These are phyloP conservation scores for Centaurea solstitialis DNA, from an alignment of 129 eudicot species.

Conservation along the genomic window DNA sequence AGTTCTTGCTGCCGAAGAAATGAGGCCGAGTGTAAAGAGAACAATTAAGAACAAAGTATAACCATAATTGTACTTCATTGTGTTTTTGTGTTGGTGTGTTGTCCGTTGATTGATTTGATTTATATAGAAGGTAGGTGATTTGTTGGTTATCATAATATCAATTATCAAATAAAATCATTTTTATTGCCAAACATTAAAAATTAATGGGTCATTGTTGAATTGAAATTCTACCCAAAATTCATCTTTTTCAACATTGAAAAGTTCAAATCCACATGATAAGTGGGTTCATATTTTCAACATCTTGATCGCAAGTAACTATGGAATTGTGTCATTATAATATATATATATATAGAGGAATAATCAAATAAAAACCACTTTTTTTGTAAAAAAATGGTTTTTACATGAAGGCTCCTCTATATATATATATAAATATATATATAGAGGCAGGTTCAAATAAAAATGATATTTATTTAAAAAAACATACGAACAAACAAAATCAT, in stretches of 20 bases:
- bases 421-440: too few species aligned
- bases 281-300: too few species aligned
- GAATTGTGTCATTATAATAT: too few species aligned
- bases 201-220: background rate
- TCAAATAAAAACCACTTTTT: too few species aligned
- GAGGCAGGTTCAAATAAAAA: too few species aligned
- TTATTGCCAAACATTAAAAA: background rate
- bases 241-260: background rate
- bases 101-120: background rate
- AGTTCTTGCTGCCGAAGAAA: conserved; percentile 3
- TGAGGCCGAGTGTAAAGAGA: background rate
- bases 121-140: background rate
- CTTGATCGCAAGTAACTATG: too few species aligned
- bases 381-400: too few species aligned
- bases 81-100: background rate
- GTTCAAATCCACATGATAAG: too few species aligned
- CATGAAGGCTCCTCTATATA: too few species aligned
- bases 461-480: too few species aligned
- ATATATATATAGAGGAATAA: too few species aligned
- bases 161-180: background rate
- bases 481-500: too few species aligned
- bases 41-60: background rate
- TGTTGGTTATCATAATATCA: background rate
- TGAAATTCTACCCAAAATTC: background rate
- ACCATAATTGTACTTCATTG: background rate